Evolutionary conservation across 2,329 filamentous ascomycete species (phyloP).

Genomic region (Alternaria sp.): DNA sequence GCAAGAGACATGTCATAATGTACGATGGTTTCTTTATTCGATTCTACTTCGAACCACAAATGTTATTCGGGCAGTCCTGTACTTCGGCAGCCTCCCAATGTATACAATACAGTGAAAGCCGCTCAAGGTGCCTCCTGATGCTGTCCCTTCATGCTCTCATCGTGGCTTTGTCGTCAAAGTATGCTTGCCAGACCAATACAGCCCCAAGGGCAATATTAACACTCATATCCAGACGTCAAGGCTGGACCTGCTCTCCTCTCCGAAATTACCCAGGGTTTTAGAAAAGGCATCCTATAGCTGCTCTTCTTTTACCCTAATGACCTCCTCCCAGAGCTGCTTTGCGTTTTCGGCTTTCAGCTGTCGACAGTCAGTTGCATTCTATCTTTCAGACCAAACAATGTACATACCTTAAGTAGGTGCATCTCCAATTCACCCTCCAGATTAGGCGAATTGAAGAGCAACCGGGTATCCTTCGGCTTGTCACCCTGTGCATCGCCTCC

Average conservation of each 20-base stretch:
- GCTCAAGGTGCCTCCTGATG: neutral
- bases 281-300: slow-evolving; percentile 28
- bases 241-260: neutral
- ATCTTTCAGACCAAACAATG: neutral
- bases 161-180: neutral
- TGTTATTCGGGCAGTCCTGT: neutral
- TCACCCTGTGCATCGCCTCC: slow-evolving; percentile 68
- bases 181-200: neutral
- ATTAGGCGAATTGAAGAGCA: slow-evolving; percentile 67
- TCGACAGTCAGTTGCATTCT: slow-evolving; percentile 8
- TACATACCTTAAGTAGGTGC: slow-evolving; percentile 63
- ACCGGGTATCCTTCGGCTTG: slow-evolving; percentile 73
- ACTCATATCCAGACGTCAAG: neutral
- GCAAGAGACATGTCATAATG: neutral
- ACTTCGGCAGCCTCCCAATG: neutral
- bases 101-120: neutral
- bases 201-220: neutral
- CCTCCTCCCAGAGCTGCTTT: slow-evolving; percentile 33
- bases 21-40: neutral
- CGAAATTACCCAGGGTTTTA: slow-evolving; percentile 4
- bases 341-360: slow-evolving; percentile 33
- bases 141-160: neutral
- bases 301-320: slow-evolving; percentile 27
- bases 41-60: neutral
- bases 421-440: slow-evolving; percentile 59